Base-by-base conservation (phyloP, 2,329 filamentous ascomycete genomes). In the Ophiostoma australiae region DNA sequence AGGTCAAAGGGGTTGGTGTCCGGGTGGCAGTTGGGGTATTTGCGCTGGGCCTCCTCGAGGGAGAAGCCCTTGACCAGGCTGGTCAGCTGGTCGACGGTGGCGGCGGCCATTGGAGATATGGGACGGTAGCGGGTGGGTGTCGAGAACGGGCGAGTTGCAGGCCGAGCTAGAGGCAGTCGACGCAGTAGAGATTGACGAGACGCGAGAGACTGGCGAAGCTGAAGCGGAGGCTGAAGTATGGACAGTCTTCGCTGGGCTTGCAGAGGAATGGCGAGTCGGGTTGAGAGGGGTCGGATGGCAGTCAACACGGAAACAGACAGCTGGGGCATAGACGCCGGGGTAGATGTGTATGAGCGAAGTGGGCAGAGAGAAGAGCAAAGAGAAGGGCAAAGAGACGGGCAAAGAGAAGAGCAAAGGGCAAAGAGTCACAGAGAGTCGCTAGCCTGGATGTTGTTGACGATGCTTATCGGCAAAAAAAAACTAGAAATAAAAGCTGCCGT, bases 1-100 rank as follows among this genome's bases (percentile, higher is more conserved):
- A 94, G 85, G 77, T 95, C 92, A 76, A 91, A 83, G 4, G 91
- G 90, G 81, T 95, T 95, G 75, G 86, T 81, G 39, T 89, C 85
- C 70, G 91, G 91, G 77, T 90, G 83, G 76, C 84, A 87, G 77
- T 83, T 84, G 55, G 87, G 84, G 77, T 83, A 89, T 72, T 78
- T 78, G 69, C 80, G 78, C 67, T 78, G 74, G 73, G 80, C 75
- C 69, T 78, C 77, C 69, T 77, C 76, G 69, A 82, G 76, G 71
- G 76, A 72, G 69, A 82, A 76, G 75, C 78, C 78, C 70, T 77
- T 76, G 74, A 80, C 77, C 72, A 79, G 76, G 71, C 76, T 75
- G 39, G 76, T 74, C 52, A 81, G 77, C 74, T 78, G 74, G 69
- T 79, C 77, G 69, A 79, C 76, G 41, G 74, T 68, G 11, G 70